Percentiles rank a stretch among this genome's conserved stretches.
Evolutionary conservation across 129 eudicot genomes (phyloP).

Genomic region (Silybum marianum): DNA sequence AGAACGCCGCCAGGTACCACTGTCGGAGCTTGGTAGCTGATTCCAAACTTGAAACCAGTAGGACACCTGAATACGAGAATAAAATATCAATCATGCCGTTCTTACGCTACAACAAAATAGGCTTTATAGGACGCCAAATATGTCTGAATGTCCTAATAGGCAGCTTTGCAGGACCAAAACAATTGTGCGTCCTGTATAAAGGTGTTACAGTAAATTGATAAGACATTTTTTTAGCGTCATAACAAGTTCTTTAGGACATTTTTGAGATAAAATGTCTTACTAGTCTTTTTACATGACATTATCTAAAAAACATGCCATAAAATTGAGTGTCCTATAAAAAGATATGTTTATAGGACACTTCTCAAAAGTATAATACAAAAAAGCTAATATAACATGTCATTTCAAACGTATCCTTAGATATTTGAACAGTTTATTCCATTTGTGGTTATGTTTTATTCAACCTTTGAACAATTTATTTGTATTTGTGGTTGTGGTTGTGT

Average conservation of each 20-base stretch:
- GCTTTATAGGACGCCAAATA: not conserved
- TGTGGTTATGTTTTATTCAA: too few relatives aligned
- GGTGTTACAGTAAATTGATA: not conserved
- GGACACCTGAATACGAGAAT: constrained; percentile 56
- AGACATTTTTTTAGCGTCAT: not conserved
- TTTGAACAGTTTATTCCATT: too few relatives aligned
- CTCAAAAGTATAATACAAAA: not conserved
- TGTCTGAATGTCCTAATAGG: not conserved
- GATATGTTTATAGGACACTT: not conserved
- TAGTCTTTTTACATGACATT: not conserved
- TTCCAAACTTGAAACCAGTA: constrained; percentile 88
- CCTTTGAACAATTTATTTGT: too few relatives aligned
- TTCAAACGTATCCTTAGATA: not conserved
- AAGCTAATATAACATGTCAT: not conserved
- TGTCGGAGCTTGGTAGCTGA: constrained; percentile 73
- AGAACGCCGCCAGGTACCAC: constrained; percentile 94
- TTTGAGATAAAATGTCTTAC: not conserved
- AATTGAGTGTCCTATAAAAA: too few relatives aligned
- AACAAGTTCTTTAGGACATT: not conserved
- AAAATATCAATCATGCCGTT: not conserved
- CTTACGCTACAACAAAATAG: not conserved
- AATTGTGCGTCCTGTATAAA: not conserved
- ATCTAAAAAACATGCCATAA: too few relatives aligned
- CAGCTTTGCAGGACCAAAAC: not conserved
- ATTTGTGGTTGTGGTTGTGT: too few relatives aligned